Percentiles rank a stretch among this genome's conserved stretches.
Evolutionary conservation across 75 land plant species (phyloP).

Genomic region (Sequoia sempervirens): DNA sequence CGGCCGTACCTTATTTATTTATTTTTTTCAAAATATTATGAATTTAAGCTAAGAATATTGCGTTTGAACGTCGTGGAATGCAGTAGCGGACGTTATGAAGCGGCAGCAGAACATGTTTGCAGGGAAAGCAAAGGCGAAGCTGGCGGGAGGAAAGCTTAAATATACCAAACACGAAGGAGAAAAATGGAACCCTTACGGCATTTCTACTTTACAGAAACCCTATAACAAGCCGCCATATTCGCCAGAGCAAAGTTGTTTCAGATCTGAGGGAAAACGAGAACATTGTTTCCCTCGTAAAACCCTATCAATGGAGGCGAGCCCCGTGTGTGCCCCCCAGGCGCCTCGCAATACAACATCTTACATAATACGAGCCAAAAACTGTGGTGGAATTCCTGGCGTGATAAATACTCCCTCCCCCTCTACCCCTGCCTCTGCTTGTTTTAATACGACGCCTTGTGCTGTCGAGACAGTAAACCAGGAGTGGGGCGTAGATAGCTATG

Average conservation of each 20-base stretch:
- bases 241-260: background rate
- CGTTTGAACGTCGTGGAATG: background rate
- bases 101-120: background rate
- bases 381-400: constrained; percentile 7
- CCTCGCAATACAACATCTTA: constrained; percentile 19
- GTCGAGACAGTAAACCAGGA: constrained; percentile 20
- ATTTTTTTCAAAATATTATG: background rate
- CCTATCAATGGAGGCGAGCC: background rate
- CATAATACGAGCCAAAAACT: constrained; percentile 15
- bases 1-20: background rate
- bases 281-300: background rate
- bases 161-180: background rate
- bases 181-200: background rate
- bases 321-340: background rate
- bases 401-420: constrained; percentile 13
- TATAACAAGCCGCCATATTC: background rate
- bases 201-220: background rate
- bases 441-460: constrained; percentile 12
- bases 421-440: constrained; percentile 21
- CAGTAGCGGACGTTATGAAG: background rate
- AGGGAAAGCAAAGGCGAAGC: background rate
- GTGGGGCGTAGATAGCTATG: constrained; percentile 37
- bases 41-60: background rate
- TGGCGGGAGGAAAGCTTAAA: constrained; percentile 7
- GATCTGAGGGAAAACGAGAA: background rate